Conservation (phyloP, 805 yeast species). For the Saccharomycopsis sp. region DNA sequence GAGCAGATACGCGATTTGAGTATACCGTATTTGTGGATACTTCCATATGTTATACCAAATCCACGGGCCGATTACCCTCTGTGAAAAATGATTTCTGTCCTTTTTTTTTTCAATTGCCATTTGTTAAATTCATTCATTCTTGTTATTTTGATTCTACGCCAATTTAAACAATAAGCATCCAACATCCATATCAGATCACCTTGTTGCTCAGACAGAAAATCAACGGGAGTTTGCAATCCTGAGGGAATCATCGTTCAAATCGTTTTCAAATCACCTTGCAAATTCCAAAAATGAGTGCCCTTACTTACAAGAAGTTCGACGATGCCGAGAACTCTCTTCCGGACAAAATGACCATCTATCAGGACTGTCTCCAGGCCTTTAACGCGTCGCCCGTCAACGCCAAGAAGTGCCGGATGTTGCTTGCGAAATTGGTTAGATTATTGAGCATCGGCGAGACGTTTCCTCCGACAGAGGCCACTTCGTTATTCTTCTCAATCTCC, state of each 20-base stretch:
- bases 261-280: no score
- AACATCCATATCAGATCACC: background rate
- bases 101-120: background rate
- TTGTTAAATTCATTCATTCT: background rate
- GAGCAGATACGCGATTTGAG: no score
- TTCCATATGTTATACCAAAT: background rate
- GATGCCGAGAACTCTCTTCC: conserved; percentile 60
- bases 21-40: no score
- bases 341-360: conserved; percentile 96
- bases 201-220: background rate
- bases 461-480: conserved; percentile 85
- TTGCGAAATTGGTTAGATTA: conserved; percentile 78
- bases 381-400: conserved; percentile 88
- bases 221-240: no score
- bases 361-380: conserved; percentile 89
- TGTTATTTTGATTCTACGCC: background rate
- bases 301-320: conserved; percentile 77
- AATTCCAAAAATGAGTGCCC: conserved; percentile 80
- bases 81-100: background rate
- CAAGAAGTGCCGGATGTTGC: conserved; percentile 72
- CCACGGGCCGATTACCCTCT: background rate
- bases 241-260: no score
- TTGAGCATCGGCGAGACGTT: conserved; percentile 82
- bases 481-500: conserved; percentile 86
- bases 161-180: no score